phyloP scores from a whole-genome alignment of 2,329 filamentous ascomycete species.

The Trichothecium roseum region DNA sequence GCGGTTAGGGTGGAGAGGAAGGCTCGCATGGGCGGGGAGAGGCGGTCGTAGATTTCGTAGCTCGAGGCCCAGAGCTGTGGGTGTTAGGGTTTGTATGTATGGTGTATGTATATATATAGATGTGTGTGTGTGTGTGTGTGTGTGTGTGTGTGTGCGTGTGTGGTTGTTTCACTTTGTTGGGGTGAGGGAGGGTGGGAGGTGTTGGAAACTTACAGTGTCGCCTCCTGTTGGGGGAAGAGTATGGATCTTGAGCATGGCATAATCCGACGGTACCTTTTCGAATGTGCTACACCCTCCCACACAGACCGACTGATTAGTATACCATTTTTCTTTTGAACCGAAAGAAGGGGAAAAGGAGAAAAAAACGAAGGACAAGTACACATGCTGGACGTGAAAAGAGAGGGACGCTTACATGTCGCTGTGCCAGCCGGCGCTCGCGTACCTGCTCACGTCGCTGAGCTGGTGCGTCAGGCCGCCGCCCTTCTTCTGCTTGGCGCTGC shows the following conservation, averaged over 20 bases:
- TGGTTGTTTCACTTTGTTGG: background rate
- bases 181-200: background rate
- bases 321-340: no score
- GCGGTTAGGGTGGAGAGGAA: conserved; percentile 32
- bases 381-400: background rate
- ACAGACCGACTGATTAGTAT: no score
- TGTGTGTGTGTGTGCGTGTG: background rate
- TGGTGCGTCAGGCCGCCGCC: conserved; percentile 39
- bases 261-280: conserved; percentile 49
- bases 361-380: no score
- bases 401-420: conserved; percentile 35
- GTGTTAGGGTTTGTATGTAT: conserved; percentile 22
- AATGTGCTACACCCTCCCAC: conserved; percentile 40
- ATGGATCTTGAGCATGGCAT: conserved; percentile 47
- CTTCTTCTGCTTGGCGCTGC: conserved; percentile 43
- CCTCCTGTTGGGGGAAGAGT: conserved; percentile 45
- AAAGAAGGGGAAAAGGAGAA: no score
- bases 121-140: background rate
- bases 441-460: conserved; percentile 37
- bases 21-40: conserved; percentile 35
- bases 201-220: conserved; percentile 35
- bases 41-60: conserved; percentile 47
- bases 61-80: conserved; percentile 49
- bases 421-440: conserved; percentile 32
- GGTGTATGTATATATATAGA: background rate